Evolutionary conservation across 139 green algal genomes (phyloP).

Genomic region (Trebouxia sp.): DNA sequence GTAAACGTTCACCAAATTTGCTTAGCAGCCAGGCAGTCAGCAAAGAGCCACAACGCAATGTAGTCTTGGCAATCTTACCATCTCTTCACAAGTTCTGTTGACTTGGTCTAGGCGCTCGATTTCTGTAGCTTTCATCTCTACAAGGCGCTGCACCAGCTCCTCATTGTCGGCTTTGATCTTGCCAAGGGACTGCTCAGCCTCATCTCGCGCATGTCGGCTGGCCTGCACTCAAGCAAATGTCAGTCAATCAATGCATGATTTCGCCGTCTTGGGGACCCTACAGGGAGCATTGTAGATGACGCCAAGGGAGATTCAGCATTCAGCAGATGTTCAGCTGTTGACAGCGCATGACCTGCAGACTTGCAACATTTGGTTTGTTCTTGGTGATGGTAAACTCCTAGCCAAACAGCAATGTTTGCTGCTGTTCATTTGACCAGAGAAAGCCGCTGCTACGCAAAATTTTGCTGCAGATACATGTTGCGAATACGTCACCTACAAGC

Average conservation of each 20-base stretch:
- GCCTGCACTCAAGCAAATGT: slow-evolving; percentile 33
- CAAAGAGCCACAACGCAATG: too few species aligned
- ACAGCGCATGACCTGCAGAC: too few species aligned
- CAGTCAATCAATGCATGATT: background rate
- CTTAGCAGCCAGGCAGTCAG: too few species aligned
- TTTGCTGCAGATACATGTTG: too few species aligned
- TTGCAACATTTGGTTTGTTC: too few species aligned
- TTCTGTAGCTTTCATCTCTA: slow-evolving; percentile 66
- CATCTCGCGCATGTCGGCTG: slow-evolving; percentile 44
- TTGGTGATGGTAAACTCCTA: too few species aligned
- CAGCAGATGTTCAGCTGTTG: background rate
- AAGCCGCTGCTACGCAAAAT: too few species aligned
- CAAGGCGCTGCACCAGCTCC: slow-evolving; percentile 50
- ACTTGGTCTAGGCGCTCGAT: slow-evolving; percentile 68
- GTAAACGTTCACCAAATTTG: too few species aligned
- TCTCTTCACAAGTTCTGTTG: slow-evolving; percentile 45
- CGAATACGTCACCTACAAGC: too few species aligned
- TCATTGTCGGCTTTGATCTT: slow-evolving; percentile 47
- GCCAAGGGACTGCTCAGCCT: slow-evolving; percentile 38
- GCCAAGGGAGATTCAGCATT: background rate
- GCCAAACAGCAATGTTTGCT: too few species aligned
- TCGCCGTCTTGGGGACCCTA: background rate
- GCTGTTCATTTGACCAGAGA: too few species aligned
- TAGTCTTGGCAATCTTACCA: slow-evolving; percentile 32
- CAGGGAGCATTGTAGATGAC: too few species aligned